Base-by-base conservation (phyloP, 2,329 filamentous ascomycete species). In the Colletotrichum agaves region DNA sequence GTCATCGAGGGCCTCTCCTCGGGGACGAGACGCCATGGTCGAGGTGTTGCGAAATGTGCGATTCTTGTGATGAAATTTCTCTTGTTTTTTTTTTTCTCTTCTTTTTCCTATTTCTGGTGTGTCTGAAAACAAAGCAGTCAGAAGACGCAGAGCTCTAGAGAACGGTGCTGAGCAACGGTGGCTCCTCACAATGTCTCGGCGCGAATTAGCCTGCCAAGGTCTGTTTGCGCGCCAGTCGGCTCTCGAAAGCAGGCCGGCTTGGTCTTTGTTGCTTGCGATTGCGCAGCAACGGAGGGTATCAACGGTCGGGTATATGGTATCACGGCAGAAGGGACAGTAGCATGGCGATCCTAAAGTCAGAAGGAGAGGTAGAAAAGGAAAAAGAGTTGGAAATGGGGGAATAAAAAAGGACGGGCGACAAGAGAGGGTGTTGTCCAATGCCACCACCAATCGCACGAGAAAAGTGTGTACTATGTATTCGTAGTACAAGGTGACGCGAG, bases 1-100 rank as follows among this genome's bases (percentile, higher is more conserved):
- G 56, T 78, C 77, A 47, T 77, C 75, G 47, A 70, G 69, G 59
- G 71, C 71, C 37, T 71, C 70, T 39, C 71, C 71, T 50, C 76
- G 71, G 66, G 35, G 61, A 44, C 61, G 61, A 17, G 70, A 70
- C 52, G 72, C 52, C 73, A 74, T 75, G 6, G 4, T 37, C 35
- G 35, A 37, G 10, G 4, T 37, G 12, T 53, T 19, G 50, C 33
- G 33, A 53, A 41, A 60, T 61, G 41, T 61, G 41, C 46, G 35
- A 39, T n/a, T 53, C 35, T 35, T 15, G 41, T 10, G 10, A 12
- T 11, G 6, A 11, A 47, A 23, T 43, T 15, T 83, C 64, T 80
- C 82, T 75, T 76, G 75, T 67, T 5, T 43, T 19, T 1, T 4
- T 33, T 56, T 62, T 43, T 39, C 21, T 21, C 27, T 63, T 17